Base-by-base conservation (phyloP, 225 moss, liverwort and hornwort genomes). In the Marchantia polymorpha region DNA sequence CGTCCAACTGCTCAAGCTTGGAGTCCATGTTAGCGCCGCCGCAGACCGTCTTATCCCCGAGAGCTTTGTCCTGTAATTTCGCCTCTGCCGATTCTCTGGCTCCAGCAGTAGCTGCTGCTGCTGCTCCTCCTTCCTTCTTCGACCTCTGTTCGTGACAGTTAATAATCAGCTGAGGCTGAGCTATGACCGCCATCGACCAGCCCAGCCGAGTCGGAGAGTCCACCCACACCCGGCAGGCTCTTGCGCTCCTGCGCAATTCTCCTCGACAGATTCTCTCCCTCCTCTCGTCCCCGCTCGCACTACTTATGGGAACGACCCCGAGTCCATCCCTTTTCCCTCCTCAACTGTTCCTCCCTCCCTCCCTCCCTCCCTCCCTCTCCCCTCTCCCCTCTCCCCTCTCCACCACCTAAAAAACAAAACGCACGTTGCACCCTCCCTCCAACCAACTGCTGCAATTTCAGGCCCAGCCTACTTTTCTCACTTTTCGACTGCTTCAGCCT, bases 51-150 rank as follows among this genome's bases (percentile, higher is more conserved):
- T 30, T 30, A 29, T 67, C 29, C 12, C 31, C 67, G 30, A 31
- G 30, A 30, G 30, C 67, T 29, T 67, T 72, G 10, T 50, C 49
- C 49, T 29, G 29, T 67, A 67, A 67, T 29, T 4, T 67, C 14
- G 67, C 67, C 23, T n/a, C 30, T 31, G 67, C 67, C 30, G 27
- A 2, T 16, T 29, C 31, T 19, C 56, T 56, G 56, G 14, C 13
- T 19, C 56, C 56, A 39, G 39, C 39, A 16, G 20, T 2, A 12
- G 13, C 56, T 61, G 3, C 60, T 61, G 12, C 22, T 61, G 3
- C 61, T 61, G 31, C 69, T 30, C 13, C 69, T 69, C 30, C 30
- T 72, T 72, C 49, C 49, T 72, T 72, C 71, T 49, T 48, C 22
- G 22, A 72, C 51, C 19, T 72, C 71, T 50, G 71, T n/a, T 72